Conservation (phyloP, 371 early-diverging fungal genomes). For the Pancytospora philotis region DNA sequence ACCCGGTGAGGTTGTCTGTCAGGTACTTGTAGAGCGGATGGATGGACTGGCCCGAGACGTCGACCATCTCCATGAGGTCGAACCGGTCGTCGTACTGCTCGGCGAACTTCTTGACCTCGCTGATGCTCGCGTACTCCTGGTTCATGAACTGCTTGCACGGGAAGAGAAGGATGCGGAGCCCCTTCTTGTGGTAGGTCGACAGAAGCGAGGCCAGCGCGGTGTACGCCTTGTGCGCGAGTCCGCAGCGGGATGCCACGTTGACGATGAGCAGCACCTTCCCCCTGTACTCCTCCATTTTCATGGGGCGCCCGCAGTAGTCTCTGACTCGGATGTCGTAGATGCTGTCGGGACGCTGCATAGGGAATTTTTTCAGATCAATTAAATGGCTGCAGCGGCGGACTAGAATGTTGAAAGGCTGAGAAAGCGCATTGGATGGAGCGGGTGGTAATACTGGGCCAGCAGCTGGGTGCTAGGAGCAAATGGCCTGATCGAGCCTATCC, state of each 20-base stretch:
- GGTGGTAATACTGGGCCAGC: too few species aligned
- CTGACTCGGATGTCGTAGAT: slow-evolving; percentile 43
- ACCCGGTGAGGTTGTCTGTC: slow-evolving; percentile 63
- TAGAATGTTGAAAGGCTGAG: too few species aligned
- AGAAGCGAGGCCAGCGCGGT: slow-evolving; percentile 67
- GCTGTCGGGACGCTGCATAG: not conserved
- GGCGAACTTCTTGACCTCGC: slow-evolving; percentile 54
- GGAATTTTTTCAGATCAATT: too few species aligned
- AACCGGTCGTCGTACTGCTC: slow-evolving; percentile 63
- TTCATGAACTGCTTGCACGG: slow-evolving; percentile 75
- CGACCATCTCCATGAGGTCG: slow-evolving; percentile 71
- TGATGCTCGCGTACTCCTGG: slow-evolving; percentile 66
- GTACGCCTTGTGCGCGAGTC: slow-evolving; percentile 72
- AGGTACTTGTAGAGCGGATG: slow-evolving; percentile 67
- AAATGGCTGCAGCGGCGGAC: too few species aligned
- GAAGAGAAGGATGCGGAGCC: slow-evolving; percentile 63
- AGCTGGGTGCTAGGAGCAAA: too few species aligned
- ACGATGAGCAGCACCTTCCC: slow-evolving; percentile 63
- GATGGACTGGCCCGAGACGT: slow-evolving; percentile 69
- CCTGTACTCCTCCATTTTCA: slow-evolving; percentile 39
- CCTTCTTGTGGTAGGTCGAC: slow-evolving; percentile 68
- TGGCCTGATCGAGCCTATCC: too few species aligned
- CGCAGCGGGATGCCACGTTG: slow-evolving; percentile 87
- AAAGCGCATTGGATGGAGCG: too few species aligned
- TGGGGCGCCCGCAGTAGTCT: slow-evolving; percentile 12